Evolutionary conservation across 2,329 filamentous ascomycete species (phyloP), one percentile per base, ranked within the genome.

Genomic region (Aspergillus sp.): DNA sequence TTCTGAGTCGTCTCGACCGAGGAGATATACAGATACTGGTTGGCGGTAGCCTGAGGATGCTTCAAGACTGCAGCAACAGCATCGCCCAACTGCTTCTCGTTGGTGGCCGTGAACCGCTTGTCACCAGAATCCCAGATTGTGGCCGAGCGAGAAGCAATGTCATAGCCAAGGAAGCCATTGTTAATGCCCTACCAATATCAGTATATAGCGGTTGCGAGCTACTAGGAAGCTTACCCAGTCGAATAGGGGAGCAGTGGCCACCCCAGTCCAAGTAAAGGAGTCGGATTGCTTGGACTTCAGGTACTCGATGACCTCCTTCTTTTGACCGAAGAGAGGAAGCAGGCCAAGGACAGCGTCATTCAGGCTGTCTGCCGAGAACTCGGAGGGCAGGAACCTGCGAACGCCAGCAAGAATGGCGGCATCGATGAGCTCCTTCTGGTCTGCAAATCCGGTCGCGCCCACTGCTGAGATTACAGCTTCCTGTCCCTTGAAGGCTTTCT

Each of bases 221-320:
- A 9, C 9, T 38, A 18, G 3, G 11, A n/a, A 3, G 12, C 61
- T 45, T 53, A 66, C 58, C 82, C 81, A 84, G 65, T 89, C 86
- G 66, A 89, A 86, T 69, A 89, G 85, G 2, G 81, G 73, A 0
- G 85, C 84, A 8, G 76, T 82, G 3, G 84, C 79, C 13, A 89
- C 68, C 2, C 76, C 82, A 1, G 83, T 87, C 85, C 86, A 89
- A 30, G 76, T 80, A 60, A 89, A 81, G 0, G 63, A 69, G 1
- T 74, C 66, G 20, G 73, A 70, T 58, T 80, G 73, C 60, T 81
- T 80, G 22, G 71, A 71, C 60, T 81, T 76, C 18, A 87, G 74
- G 59, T 86, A 85, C 36, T 85, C 78, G 9, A 84, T 61, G 3
- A 69, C 50, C 3, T 64, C 65, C 17, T 51, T 62, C 59, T 74